Evolutionary conservation across 306 rosid genomes (phyloP).

Genomic region (Gastrolobium bilobum): DNA sequence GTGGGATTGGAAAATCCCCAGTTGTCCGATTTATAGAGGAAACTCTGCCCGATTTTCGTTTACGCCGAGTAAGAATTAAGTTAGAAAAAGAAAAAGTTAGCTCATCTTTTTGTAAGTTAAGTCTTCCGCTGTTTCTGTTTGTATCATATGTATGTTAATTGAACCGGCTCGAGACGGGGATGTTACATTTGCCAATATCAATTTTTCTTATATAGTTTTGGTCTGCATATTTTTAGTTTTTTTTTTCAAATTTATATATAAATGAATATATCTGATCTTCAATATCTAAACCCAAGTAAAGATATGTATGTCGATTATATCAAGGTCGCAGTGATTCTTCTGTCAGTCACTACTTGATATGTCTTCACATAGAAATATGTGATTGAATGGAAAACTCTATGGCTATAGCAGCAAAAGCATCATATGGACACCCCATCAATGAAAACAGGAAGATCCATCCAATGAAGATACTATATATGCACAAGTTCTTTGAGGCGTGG

Average conservation of each 20-base stretch:
- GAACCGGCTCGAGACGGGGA: too few species aligned
- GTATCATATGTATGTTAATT: too few species aligned
- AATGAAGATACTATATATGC: background rate
- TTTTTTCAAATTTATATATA: background rate
- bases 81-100: too few species aligned
- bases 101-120: too few species aligned
- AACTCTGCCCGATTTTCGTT: too few species aligned
- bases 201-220: background rate
- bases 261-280: background rate
- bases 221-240: background rate
- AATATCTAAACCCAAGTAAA: background rate
- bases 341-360: constrained; percentile 19
- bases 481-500: background rate
- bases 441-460: background rate
- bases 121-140: too few species aligned
- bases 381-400: background rate
- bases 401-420: background rate
- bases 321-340: background rate
- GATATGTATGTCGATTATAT: background rate
- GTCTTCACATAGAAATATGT: background rate
- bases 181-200: background rate
- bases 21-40: too few species aligned
- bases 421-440: background rate
- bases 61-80: too few species aligned
- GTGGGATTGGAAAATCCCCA: too few species aligned